These are phyloP conservation scores for Corniculantispora saksenae DNA, from an alignment of 2,329 filamentous ascomycete genomes.

Conservation along the genomic window DNA sequence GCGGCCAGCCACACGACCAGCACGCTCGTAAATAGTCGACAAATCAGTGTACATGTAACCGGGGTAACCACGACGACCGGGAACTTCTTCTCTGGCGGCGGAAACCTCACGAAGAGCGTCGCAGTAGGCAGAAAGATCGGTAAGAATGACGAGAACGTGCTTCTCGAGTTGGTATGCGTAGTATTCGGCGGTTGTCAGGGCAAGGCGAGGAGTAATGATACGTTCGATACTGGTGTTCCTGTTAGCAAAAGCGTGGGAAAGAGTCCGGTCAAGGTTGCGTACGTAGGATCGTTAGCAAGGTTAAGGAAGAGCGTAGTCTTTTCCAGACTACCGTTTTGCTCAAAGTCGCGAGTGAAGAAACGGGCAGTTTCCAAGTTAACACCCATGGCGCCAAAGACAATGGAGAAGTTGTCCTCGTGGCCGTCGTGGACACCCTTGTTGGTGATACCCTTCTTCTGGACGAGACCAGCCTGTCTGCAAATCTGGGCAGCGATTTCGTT, in stretches of 20 bases:
- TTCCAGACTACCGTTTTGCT: constrained; percentile 98
- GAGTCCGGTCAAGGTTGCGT: constrained; percentile 41
- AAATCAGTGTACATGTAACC: constrained; percentile 99
- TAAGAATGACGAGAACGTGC: constrained; percentile 98
- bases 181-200: constrained; percentile 97
- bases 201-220: constrained; percentile 98
- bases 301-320: constrained; percentile 97
- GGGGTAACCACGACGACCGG: constrained; percentile 97
- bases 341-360: constrained; percentile 98
- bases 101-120: constrained; percentile 98
- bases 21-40: constrained; percentile 99
- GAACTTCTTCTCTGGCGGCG: constrained; percentile 96
- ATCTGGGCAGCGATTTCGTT: constrained; percentile 99
- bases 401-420: constrained; percentile 99
- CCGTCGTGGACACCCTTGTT: constrained; percentile 96
- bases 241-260: neutral
- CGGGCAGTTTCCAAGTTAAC: constrained; percentile 98
- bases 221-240: constrained; percentile 76
- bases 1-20: constrained; percentile 92
- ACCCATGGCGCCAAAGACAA: constrained; percentile 99
- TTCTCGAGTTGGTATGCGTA: constrained; percentile 99
- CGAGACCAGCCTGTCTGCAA: constrained; percentile 92
- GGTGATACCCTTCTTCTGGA: constrained; percentile 73
- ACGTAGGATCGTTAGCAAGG: constrained; percentile 98
- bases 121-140: constrained; percentile 96